Evolutionary conservation across 306 rosid species (phyloP).

Genomic region (Cicer judaicum): DNA sequence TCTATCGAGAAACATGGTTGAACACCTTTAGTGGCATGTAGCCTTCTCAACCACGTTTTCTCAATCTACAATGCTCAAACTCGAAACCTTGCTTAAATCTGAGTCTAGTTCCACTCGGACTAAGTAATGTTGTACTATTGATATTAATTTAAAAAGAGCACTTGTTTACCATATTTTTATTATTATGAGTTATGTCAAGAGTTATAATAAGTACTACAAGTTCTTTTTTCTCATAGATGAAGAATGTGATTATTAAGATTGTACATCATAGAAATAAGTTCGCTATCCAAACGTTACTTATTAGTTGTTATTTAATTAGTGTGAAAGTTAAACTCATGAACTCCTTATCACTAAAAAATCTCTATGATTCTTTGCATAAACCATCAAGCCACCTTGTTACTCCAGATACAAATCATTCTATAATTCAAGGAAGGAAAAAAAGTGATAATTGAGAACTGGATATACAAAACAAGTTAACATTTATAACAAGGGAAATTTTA

Average conservation of each 20-base stretch:
- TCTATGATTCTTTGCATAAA: too few species aligned
- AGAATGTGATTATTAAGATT: neutral
- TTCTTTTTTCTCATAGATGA: neutral
- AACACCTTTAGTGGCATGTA: too few species aligned
- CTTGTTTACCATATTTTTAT: neutral
- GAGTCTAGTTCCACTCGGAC: too few species aligned
- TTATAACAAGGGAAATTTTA: neutral
- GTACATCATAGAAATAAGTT: neutral
- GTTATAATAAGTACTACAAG: neutral
- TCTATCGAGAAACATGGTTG: too few species aligned
- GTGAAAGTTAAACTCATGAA: too few species aligned
- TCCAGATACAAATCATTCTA: neutral
- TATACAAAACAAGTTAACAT: neutral
- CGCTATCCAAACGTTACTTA: too few species aligned
- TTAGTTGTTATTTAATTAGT: too few species aligned
- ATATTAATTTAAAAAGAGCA: neutral
- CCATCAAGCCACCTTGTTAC: neutral
- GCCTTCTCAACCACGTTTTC: too few species aligned
- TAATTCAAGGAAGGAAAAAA: neutral
- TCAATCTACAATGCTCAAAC: too few species aligned
- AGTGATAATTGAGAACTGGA: neutral
- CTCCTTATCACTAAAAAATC: too few species aligned
- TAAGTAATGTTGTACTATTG: too few species aligned
- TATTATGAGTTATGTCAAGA: neutral
- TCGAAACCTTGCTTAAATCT: too few species aligned